Evolutionary conservation across 1,139 yeast genomes (phyloP), one percentile per base, ranked within the genome.

Genomic region (Chernovozyma sophiae-reginae): DNA sequence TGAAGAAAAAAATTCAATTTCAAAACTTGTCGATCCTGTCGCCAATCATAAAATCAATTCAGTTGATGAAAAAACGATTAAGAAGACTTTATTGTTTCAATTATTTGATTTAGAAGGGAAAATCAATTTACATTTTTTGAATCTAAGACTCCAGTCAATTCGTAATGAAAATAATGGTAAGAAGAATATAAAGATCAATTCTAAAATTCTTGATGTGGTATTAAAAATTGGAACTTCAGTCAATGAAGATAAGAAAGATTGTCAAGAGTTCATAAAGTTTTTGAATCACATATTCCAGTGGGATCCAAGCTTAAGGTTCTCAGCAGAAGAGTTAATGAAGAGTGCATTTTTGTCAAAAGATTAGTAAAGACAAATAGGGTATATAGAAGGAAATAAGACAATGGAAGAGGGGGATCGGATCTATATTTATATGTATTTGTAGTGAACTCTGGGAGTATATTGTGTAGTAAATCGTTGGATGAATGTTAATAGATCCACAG

Each of bases 261-360:
- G 42, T 25, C 26, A 38, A 5, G 42, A 46, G 36, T 62, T 66
- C 35, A 27, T 56, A 10, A 49, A 45, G 34, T 65, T 74, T 44
- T 55, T 70, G 44, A 55, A 55, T 40, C 65, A 60, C 39, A 64
- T 69, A 26, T 65, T 81, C 47, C 60, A 57, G 25, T 81, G 86
- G 86, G 74, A 77, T 42, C 81, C 85, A 0, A 50, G 49, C 22
- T 62, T 60, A 32, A 61, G 86, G 26, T 46, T 65, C 20, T 52
- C 61, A 12, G 74, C 79, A 1, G 49, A 51, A 2, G 63, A 67
- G 14, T 72, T 81, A 12, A 55, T 78, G 25, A 46, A 55, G 8
- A 77, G 75, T 46, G 44, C 47, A 3, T 60, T 56, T 12, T 26
- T 26, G 12, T 12, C n/a, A n/a, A n/a, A n/a, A n/a, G n/a, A n/a